These are phyloP conservation scores for Mayamaea pseudoterrestris DNA, from an alignment of 108 stramenopile genomes.

Conservation along the genomic window DNA sequence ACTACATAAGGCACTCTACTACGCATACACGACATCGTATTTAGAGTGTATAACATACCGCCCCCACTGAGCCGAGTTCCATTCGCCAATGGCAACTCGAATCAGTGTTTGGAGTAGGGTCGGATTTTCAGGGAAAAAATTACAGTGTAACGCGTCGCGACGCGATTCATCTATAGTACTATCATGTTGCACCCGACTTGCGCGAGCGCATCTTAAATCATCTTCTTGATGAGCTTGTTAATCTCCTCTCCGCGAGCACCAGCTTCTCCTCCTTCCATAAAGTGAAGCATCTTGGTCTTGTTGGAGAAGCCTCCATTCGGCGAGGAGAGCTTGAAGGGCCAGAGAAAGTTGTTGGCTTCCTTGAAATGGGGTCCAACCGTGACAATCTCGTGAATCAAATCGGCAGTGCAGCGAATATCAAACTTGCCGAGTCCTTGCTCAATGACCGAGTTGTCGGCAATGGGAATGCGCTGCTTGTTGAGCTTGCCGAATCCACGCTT, in stretches of 20 bases:
- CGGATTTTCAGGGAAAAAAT: too few relatives aligned
- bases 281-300: conserved; percentile 98
- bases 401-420: conserved; percentile 87
- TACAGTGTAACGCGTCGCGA: too few relatives aligned
- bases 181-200: too few relatives aligned
- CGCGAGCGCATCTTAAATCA: too few relatives aligned
- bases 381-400: conserved; percentile 93
- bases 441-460: conserved; percentile 91
- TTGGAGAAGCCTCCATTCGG: conserved; percentile 94
- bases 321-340: conserved; percentile 99
- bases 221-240: conserved; percentile 89
- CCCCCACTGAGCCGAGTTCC: too few relatives aligned
- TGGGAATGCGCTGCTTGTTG: conserved; percentile 93
- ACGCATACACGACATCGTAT: too few relatives aligned
- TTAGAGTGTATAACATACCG: too few relatives aligned
- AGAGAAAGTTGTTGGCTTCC: conserved; percentile 99
- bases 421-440: conserved; percentile 71
- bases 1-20: too few relatives aligned
- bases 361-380: conserved; percentile 99
- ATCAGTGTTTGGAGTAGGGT: too few relatives aligned
- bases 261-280: conserved; percentile 98
- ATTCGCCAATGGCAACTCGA: too few relatives aligned
- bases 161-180: too few relatives aligned
- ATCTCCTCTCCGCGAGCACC: conserved; percentile 94
- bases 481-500: conserved; percentile 99